A percentile compares a stretch with the other conserved stretches of the same genome.
phyloP scores from a whole-genome alignment of 2,329 filamentous ascomycete genomes.

The Colletotrichum destructivum region DNA sequence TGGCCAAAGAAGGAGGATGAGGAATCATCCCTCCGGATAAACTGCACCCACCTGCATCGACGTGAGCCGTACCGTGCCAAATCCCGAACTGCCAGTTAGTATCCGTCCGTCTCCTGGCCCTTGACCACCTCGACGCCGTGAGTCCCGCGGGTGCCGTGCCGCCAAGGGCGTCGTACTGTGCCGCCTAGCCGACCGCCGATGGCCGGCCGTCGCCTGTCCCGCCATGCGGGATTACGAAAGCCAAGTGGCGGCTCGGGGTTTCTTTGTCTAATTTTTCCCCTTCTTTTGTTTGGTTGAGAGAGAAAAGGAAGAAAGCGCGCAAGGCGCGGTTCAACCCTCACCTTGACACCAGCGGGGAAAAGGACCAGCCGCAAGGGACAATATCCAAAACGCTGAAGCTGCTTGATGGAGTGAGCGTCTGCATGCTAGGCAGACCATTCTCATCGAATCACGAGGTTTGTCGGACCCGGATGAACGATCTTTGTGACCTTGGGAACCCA shows the following conservation, averaged over 20 bases:
- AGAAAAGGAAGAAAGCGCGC: background rate
- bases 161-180: constrained; percentile 23
- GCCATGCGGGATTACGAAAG: constrained; percentile 23
- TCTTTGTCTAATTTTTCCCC: background rate
- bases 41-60: background rate
- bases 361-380: background rate
- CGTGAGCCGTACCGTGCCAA: background rate
- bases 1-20: background rate
- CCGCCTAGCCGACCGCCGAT: constrained; percentile 29
- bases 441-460: background rate
- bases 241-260: constrained; percentile 18
- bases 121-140: background rate
- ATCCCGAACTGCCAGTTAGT: background rate
- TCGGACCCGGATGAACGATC: background rate
- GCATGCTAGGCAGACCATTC: background rate
- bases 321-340: background rate
- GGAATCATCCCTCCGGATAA: background rate
- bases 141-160: constrained; percentile 25
- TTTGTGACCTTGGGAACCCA: background rate
- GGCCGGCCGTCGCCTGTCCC: constrained; percentile 22
- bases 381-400: background rate
- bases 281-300: background rate
- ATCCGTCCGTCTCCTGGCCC: constrained; percentile 2
- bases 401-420: background rate
- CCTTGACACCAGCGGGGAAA: background rate